Evolutionary conservation across 2,329 filamentous ascomycete genomes (phyloP).

Genomic region (Lachnum nothofagi): DNA sequence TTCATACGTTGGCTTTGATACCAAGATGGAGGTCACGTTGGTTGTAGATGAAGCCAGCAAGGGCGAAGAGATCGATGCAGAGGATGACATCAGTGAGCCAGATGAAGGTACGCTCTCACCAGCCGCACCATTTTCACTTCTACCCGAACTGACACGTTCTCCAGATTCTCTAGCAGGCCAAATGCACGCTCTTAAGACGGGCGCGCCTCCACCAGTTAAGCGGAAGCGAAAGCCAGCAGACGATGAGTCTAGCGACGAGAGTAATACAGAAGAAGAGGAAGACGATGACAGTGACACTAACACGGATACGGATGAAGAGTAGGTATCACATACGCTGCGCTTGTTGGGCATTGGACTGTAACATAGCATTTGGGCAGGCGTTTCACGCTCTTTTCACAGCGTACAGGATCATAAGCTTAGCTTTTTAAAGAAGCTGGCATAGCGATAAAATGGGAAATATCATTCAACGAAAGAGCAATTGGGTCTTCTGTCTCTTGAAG

Average conservation of each 20-base stretch:
- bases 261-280: constrained; percentile 66
- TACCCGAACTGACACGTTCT: constrained; percentile 17
- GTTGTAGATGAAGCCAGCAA: constrained; percentile 85
- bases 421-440: too few relatives aligned
- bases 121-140: background rate
- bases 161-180: constrained; percentile 86
- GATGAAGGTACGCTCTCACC: constrained; percentile 73
- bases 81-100: constrained; percentile 95
- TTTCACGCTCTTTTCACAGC: constrained; percentile 4
- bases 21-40: constrained; percentile 83
- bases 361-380: constrained; percentile 18
- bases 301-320: constrained; percentile 51
- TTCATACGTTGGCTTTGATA: constrained; percentile 90
- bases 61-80: constrained; percentile 71
- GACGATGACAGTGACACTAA: constrained; percentile 64
- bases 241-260: constrained; percentile 73
- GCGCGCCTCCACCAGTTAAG: constrained; percentile 49
- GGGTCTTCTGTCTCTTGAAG: too few relatives aligned
- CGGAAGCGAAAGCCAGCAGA: constrained; percentile 52
- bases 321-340: constrained; percentile 10
- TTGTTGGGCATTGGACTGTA: constrained; percentile 13
- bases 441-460: too few relatives aligned
- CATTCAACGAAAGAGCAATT: too few relatives aligned
- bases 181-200: constrained; percentile 81
- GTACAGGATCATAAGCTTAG: background rate